Percentiles rank a stretch among this genome's conserved stretches.
phyloP scores from a whole-genome alignment of 768 basidiomycete species.

The Cystofilobasidium bisporidii region DNA sequence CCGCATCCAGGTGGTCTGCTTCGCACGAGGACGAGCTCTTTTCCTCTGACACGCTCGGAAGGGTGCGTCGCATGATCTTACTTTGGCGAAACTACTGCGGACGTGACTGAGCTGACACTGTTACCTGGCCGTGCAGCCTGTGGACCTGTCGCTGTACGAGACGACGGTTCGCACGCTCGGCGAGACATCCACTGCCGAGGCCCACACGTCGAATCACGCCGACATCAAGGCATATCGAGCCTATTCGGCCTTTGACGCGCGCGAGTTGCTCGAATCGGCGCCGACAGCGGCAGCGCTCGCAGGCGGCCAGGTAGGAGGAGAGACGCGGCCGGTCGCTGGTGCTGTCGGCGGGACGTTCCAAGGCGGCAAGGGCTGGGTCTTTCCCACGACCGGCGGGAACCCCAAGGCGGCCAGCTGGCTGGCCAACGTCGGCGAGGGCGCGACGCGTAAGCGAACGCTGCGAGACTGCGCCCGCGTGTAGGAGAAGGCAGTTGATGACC shows the following conservation, averaged over 20 bases:
- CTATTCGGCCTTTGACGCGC: constrained; percentile 3
- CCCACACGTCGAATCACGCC: background rate
- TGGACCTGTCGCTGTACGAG: constrained; percentile 20
- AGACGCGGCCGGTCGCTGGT: background rate
- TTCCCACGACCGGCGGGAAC: background rate
- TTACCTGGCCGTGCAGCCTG: background rate
- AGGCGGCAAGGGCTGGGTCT: background rate
- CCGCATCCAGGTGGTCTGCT: constrained; percentile 14
- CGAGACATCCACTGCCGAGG: constrained; percentile 7
- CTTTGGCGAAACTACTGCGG: background rate
- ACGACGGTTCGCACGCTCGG: constrained; percentile 12
- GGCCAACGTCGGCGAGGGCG: background rate
- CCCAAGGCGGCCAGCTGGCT: background rate
- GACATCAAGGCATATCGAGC: constrained; percentile 13
- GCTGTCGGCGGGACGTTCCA: constrained; percentile 2
- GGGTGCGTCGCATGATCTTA: constrained; percentile 5
- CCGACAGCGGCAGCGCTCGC: background rate
- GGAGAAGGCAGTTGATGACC: background rate
- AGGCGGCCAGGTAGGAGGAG: no score
- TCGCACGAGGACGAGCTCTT: constrained; percentile 27
- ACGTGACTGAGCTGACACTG: constrained; percentile 4
- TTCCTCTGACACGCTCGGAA: constrained; percentile 20
- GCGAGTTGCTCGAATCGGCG: background rate
- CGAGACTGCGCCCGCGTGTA: background rate
- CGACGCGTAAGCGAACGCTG: background rate